Evolutionary conservation across 2,329 filamentous ascomycete species (phyloP), one percentile per base, ranked within the genome.

Genomic region (Aspergillus sp.): DNA sequence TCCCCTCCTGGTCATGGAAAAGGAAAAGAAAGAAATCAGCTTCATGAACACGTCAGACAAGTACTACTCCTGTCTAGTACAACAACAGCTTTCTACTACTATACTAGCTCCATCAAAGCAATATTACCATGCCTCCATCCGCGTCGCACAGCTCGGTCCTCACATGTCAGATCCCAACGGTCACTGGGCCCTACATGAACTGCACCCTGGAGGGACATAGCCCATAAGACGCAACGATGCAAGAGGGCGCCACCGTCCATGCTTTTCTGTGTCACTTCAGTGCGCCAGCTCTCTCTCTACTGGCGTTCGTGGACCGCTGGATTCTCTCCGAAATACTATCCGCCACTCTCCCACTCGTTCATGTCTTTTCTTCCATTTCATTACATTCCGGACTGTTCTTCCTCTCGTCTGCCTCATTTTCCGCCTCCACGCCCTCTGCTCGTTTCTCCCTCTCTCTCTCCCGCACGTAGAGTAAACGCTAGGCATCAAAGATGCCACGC

Each of bases 41-140:
- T 22, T 41, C 36, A 22, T 53, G 50, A 53, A 53, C 41, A 53
- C 50, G 50, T 53, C 41, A 53, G 50, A 53, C 50, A 53, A 45
- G 50, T 53, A 11, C 47, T 8, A 50, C 45, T 12, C 11, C 15
- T 9, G 7, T 41, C n/a, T 17, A 9, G 38, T 43, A 24, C 41
- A 43, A 43, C 41, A 13, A 5, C 17, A 22, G 18, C 39, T 12
- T 17, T 7, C 20, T 42, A 4, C 18, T 17, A 17, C 9, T 20
- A 42, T 17, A 20, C 39, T 20, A 7, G 11, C 18, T 2, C 18
- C n/a, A 17, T 6, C 8, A 20, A 42, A 42, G 15, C 12, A 13
- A 13, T 11, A 22, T 12, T 43, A 9, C 24, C 41, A 1, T 13
- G 12, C 34, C 34, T n/a, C 34, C 34, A 3, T 36, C 12, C 34